Conservation (phyloP, 371 early-diverging fungal genomes). For the Zancudomyces culisetae region DNA sequence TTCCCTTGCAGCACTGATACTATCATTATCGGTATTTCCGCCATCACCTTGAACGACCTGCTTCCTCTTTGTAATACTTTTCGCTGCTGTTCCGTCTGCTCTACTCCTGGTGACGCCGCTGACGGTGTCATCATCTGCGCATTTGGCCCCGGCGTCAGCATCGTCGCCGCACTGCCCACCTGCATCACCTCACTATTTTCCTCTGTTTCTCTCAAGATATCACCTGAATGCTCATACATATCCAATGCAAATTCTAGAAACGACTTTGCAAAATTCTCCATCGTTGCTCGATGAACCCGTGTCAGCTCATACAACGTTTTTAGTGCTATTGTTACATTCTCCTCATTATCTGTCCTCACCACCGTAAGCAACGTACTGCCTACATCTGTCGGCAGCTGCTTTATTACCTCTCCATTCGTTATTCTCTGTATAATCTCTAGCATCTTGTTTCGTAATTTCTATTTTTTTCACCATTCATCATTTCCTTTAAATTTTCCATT, state of each 20-base stretch:
- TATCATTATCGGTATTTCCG: constrained; percentile 95
- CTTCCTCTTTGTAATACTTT: constrained; percentile 53
- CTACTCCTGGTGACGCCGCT: constrained; percentile 59
- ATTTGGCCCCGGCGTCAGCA: constrained; percentile 29
- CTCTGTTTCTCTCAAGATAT: constrained; percentile 55
- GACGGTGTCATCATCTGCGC: constrained; percentile 35
- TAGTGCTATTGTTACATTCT: constrained; percentile 78
- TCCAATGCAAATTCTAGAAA: constrained; percentile 82
- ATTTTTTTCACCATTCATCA: constrained; percentile 2
- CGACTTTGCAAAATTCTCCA: constrained; percentile 72
- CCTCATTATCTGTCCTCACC: constrained; percentile 84
- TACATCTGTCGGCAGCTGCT: constrained; percentile 25
- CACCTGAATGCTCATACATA: constrained; percentile 78
- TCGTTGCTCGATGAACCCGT: constrained; percentile 51
- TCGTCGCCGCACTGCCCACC: constrained; percentile 26
- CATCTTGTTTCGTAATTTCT: constrained; percentile 81
- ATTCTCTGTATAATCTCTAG: constrained; percentile 84
- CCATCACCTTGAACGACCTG: constrained; percentile 86
- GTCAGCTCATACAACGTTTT: constrained; percentile 90
- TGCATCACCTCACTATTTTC: constrained; percentile 21
- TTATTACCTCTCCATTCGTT: constrained; percentile 45
- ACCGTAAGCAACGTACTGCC: constrained; percentile 50
- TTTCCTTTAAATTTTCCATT: neutral
- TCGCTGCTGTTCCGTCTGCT: constrained; percentile 32
- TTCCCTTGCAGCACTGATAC: constrained; percentile 79